Evolutionary conservation across 306 rosid genomes (phyloP), one percentile per base, ranked within the genome.

Genomic region (Oemleria cerasiformis): DNA sequence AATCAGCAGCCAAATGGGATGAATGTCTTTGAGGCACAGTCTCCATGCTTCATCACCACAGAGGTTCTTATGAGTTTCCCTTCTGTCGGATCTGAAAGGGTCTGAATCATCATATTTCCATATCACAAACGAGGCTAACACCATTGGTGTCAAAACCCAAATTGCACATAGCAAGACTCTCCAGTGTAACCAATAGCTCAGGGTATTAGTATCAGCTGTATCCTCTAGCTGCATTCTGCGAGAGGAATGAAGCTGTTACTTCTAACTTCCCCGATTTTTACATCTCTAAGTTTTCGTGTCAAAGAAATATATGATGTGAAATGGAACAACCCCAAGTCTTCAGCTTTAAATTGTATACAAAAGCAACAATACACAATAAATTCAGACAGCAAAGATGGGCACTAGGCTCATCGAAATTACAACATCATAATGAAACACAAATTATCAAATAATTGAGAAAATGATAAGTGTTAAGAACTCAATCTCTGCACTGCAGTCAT

Each of bases 141-240:
- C 38, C 73, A 82, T 61, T 40, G 96, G 78, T 51, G 85, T 64
- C 6, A 84, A 76, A 44, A 92, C 91, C 83, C 78, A 83, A 75
- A 72, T 68, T 61, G 85, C 77, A 80, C 92, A 86, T 36, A 85
- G 43, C 30, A 73, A 79, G 48, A 82, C 77, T 80, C 96, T 86
- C 98, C 96, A 92, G 67, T 82, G 83, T 74, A 90, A 59, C 98
- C 95, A 92, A 78, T 88, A 92, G 77, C 88, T 76, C 50, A 80
- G 86, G 75, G 72, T 70, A 23, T 90, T 86, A 44, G 89, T 62
- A 73, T 85, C 86, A 7, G 57, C 56, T 38, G 78, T 38, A 63
- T 42, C 79, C 49, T 72, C 78, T 44, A 47, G 78, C 81, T 67
- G 78, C 96, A 92, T 87, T 84, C 88, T 87, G 87, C 70, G 30